phyloP scores from a whole-genome alignment of 805 yeast genomes.

The Candida awuae region DNA sequence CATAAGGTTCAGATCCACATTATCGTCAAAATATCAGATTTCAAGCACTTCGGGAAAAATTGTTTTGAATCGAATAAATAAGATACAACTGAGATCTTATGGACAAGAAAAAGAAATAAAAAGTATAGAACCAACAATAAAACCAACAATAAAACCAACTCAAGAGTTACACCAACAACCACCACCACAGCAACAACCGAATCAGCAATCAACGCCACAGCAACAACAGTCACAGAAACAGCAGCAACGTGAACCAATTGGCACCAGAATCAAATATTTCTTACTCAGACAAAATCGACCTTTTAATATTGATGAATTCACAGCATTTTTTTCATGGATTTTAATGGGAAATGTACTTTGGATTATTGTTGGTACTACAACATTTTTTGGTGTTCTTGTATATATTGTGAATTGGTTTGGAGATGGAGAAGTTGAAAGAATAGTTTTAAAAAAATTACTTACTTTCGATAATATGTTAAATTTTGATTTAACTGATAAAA shows the following conservation, averaged over 20 bases:
- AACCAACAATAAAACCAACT: not conserved
- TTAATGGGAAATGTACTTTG: slow-evolving; percentile 50
- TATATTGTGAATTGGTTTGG: slow-evolving; percentile 34
- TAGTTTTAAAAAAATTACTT: slow-evolving; percentile 23
- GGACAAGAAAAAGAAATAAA: no score
- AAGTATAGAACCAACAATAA: not conserved
- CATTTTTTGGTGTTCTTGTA: slow-evolving; percentile 41
- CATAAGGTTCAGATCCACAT: no score
- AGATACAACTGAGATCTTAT: no score
- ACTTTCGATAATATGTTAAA: slow-evolving; percentile 27
- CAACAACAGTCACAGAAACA: not conserved
- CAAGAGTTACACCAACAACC: not conserved
- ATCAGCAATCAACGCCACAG: no score
- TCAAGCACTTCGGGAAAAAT: no score
- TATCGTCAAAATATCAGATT: no score
- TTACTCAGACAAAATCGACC: slow-evolving; percentile 41
- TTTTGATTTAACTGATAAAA: slow-evolving; percentile 22
- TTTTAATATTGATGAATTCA: slow-evolving; percentile 41
- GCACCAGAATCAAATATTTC: slow-evolving; percentile 34
- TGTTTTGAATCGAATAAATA: no score
- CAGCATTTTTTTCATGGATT: slow-evolving; percentile 50
- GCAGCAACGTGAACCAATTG: not conserved
- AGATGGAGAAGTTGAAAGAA: slow-evolving; percentile 22
- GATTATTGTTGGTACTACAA: slow-evolving; percentile 51
- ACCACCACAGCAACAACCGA: not conserved